Base-by-base conservation (phyloP, 805 yeast species). In the Saturnispora serradocipensis region DNA sequence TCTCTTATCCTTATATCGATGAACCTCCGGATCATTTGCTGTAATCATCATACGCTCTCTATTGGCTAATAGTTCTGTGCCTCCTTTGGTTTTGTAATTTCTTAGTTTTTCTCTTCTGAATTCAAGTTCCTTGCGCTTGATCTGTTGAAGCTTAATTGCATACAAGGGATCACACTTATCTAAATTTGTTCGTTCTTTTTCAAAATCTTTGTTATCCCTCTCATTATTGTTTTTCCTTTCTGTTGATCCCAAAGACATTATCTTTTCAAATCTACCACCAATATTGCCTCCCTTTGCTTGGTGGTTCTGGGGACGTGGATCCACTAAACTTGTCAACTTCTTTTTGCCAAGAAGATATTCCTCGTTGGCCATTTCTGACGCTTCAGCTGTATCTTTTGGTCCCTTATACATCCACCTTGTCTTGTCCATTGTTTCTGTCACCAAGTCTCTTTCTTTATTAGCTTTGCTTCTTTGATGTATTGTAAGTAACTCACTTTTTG, bases 381-480 rank as follows among this genome's bases (percentile, higher is more conserved):
- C 60, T 5, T 56, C 57, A 7, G 58, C 16, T 45, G 59, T 20
- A 42, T 48, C 52, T 4, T 62, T 58, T 3, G 80, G 72, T 22
- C 74, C 80, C 13, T 83, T 77, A 62, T 90, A 90, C 95, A 91
- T 91, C 97, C 97, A 90, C 43, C 79, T 84, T 22, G 88, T 71
- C 48, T 83, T 77, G 11, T 42, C 27, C 50, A 74, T 68, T 50
- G 67, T 61, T 53, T 4, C 67, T 60, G 36, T 32, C 16, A 43
- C 43, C 24, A 43, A 18, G 27, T 43, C 51, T 25, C 32, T 67
- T 61, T 45, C 66, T 63, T 73, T 57, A 67, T 67, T 56, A 76
- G 28, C 38, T 15, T 34, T n/a, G 16, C 80, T 54, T 78, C 60
- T 36, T 69, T 72, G 51, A 72, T 43, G 56, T 13, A 61, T 46